Conservation (phyloP, 306 rosid genomes). For the Neltuma alba region DNA sequence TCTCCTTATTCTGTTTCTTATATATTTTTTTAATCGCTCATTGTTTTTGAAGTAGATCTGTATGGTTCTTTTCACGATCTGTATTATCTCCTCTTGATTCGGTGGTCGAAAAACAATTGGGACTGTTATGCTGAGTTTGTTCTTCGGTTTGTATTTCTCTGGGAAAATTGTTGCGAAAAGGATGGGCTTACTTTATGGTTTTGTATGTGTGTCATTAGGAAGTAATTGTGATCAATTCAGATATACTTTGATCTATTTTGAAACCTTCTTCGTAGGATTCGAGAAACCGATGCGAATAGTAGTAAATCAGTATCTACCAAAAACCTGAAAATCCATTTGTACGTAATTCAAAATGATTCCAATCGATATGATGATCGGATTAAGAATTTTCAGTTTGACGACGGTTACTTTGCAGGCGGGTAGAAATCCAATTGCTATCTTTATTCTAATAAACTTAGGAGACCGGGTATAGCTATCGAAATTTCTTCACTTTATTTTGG, state of each 20-base stretch:
- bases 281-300: constrained; percentile 2
- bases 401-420: not conserved
- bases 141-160: not conserved
- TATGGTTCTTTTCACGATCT: not conserved
- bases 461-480: not conserved
- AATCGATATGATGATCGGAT: not conserved
- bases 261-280: not conserved
- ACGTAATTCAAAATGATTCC: not conserved
- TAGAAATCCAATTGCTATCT: not conserved
- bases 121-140: not conserved
- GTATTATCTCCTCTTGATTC: constrained; percentile 1
- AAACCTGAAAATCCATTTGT: not conserved
- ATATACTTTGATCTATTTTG: constrained; percentile 23
- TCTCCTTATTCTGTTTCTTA: not conserved
- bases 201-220: not conserved
- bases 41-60: constrained; percentile 36
- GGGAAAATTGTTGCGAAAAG: not conserved
- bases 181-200: not conserved
- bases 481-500: not conserved
- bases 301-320: not conserved
- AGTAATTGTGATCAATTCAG: constrained; percentile 17
- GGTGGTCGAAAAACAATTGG: constrained; percentile 38
- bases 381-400: not conserved
- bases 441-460: not conserved
- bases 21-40: not conserved